These are phyloP conservation scores for Penicillium fimorum DNA, from an alignment of 495 filamentous ascomycete genomes.

Conservation along the genomic window DNA sequence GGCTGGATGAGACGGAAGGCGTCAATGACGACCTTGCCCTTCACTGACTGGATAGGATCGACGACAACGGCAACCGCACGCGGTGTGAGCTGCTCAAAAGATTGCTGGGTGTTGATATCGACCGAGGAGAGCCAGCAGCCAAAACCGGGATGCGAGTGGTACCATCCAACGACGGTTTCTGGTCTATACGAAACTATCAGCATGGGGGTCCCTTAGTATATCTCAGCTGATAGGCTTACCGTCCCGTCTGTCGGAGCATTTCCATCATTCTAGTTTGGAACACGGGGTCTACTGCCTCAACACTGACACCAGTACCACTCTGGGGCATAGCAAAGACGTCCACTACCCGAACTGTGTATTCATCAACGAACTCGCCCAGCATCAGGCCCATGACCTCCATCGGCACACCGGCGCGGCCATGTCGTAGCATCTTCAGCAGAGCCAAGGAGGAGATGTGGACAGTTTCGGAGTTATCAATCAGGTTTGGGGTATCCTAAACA, in stretches of 20 bases:
- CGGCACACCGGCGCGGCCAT: conserved; percentile 94
- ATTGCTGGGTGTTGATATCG: conserved; percentile 99
- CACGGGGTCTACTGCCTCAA: conserved; percentile 96
- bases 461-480: conserved; percentile 98
- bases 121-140: conserved; percentile 98
- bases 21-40: conserved; percentile 99
- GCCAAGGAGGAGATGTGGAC: conserved; percentile 98
- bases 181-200: conserved; percentile 53
- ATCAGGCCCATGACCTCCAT: conserved; percentile 99
- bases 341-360: conserved; percentile 95
- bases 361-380: conserved; percentile 97
- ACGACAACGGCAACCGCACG: conserved; percentile 96
- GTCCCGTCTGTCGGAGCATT: conserved; percentile 94
- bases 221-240: conserved; percentile 53
- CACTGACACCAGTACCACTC: conserved; percentile 95
- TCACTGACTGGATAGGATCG: conserved; percentile 98
- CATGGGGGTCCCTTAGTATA: not conserved
- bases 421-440: conserved; percentile 95
- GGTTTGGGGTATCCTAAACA: conserved; percentile 72
- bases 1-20: conserved; percentile 99
- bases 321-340: conserved; percentile 99
- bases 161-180: conserved; percentile 98
- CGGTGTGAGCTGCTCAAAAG: conserved; percentile 95
- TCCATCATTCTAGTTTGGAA: conserved; percentile 99
- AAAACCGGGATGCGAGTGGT: conserved; percentile 98